These are phyloP conservation scores for Speleostelium caveatum DNA, from an alignment of 78 protist species.

Conservation along the genomic window DNA sequence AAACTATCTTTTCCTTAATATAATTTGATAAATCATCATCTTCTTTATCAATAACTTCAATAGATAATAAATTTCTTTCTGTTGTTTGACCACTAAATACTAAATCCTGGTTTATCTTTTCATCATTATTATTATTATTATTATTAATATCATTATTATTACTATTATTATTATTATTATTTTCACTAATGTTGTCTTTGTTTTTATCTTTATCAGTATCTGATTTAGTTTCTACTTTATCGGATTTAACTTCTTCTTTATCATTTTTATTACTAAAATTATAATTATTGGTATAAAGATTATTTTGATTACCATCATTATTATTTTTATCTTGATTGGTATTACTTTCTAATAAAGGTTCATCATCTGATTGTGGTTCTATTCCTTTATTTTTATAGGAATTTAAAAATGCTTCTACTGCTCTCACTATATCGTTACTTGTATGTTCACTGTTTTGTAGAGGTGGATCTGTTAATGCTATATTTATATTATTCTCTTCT, in stretches of 20 bases:
- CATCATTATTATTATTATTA: background rate
- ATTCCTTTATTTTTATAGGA: no score
- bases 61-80: background rate
- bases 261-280: background rate
- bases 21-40: background rate
- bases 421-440: no score
- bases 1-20: background rate
- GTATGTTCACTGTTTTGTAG: no score
- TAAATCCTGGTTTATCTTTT: background rate
- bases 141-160: background rate
- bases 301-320: no score
- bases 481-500: no score
- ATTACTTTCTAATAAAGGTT: no score
- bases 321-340: no score
- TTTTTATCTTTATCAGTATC: background rate
- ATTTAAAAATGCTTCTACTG: no score
- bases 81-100: background rate
- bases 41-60: background rate
- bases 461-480: no score
- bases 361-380: no score
- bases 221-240: background rate
- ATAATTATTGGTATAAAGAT: background rate
- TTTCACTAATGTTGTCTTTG: background rate
- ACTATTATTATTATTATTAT: slow-evolving; percentile 11
- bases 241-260: background rate